A percentile compares a stretch with the other conserved stretches of the same genome.
phyloP scores from a whole-genome alignment of 2,329 filamentous ascomycete species.

The Aureobasidium leucospermi region DNA sequence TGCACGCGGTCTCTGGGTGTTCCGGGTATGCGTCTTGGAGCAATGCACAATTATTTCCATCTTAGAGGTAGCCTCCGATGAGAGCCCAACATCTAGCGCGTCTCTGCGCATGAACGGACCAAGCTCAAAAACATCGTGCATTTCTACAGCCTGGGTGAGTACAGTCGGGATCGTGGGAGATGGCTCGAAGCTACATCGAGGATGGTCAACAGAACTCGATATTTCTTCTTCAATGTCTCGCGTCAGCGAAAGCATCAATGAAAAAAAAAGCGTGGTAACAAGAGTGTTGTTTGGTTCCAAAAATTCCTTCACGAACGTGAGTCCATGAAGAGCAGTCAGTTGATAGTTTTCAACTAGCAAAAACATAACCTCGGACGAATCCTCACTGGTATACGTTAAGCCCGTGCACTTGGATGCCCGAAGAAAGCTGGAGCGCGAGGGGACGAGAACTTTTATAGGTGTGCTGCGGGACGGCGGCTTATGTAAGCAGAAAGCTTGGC shows the following conservation, averaged over 20 bases:
- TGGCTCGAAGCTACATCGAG: no score
- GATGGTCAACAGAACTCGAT: not conserved
- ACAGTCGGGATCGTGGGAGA: no score
- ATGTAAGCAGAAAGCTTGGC: conserved; percentile 5
- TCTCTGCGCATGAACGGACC: no score
- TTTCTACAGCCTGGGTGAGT: no score
- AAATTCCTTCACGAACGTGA: conserved; percentile 67
- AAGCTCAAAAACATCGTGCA: no score
- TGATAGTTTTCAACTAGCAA: conserved; percentile 87
- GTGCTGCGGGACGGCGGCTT: not conserved
- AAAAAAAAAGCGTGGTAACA: conserved; percentile 39
- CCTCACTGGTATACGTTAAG: conserved; percentile 76
- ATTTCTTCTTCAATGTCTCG: conserved; percentile 43
- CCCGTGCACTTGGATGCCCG: conserved; percentile 53
- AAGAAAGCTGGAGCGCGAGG: conserved; percentile 7
- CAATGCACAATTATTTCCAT: no score
- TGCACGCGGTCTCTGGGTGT: no score
- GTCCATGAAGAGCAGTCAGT: conserved; percentile 67
- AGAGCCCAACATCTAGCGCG: no score
- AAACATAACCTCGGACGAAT: conserved; percentile 81
- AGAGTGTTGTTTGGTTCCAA: conserved; percentile 45
- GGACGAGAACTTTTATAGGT: not conserved
- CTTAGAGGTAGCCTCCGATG: no score
- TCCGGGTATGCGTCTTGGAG: no score
- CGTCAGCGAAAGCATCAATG: conserved; percentile 42